These are phyloP conservation scores for Henckelia pumila DNA, from an alignment of 257 asterid genomes.

Conservation along the genomic window DNA sequence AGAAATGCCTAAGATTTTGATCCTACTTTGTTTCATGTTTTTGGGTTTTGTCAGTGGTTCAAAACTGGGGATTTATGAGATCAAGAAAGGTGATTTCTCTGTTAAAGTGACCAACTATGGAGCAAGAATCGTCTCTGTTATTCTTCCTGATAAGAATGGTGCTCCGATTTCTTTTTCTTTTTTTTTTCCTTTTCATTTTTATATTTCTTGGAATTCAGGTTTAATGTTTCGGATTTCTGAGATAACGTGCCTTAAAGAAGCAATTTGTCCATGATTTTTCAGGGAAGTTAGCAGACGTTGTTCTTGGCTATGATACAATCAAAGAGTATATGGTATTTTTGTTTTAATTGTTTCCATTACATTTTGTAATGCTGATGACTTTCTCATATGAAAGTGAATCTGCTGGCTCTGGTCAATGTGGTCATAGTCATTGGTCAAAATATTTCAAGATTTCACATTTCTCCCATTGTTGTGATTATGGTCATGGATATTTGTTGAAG, in stretches of 20 bases:
- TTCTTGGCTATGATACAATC: constrained; percentile 77
- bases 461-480: not conserved
- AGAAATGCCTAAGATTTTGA: constrained; percentile 29
- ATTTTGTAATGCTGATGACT: not conserved
- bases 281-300: constrained; percentile 67
- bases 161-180: not conserved
- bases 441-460: not conserved
- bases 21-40: constrained; percentile 27
- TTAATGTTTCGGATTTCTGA: not conserved
- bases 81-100: constrained; percentile 54
- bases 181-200: too few relatives aligned
- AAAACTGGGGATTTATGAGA: constrained; percentile 39
- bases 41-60: constrained; percentile 27
- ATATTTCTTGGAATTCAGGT: not conserved
- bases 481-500: not conserved
- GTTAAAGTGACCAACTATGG: constrained; percentile 73
- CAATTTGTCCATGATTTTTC: not conserved
- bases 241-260: not conserved
- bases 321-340: constrained; percentile 36
- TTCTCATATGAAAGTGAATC: not conserved
- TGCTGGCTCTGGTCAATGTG: too few relatives aligned
- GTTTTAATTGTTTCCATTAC: not conserved
- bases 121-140: constrained; percentile 67
- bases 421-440: too few relatives aligned
- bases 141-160: constrained; percentile 86